Evolutionary conservation across 768 basidiomycete species (phyloP).

Genomic region (Cystofilobasidium ferigula): DNA sequence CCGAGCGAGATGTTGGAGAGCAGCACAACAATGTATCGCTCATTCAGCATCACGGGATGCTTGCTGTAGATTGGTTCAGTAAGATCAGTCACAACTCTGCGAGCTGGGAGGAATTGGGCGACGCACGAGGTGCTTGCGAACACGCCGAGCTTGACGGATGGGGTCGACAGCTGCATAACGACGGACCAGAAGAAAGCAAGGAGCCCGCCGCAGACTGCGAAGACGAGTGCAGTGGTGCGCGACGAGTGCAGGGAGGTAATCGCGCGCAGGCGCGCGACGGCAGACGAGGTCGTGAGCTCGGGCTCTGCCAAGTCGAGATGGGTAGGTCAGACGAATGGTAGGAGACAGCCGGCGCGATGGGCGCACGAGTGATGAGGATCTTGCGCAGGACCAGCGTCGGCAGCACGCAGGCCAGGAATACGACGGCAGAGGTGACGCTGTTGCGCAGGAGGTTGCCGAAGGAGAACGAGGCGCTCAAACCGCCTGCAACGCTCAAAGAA

Average conservation of each 20-base stretch:
- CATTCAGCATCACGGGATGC: conserved; percentile 23
- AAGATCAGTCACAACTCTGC: no score
- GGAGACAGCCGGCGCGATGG: no score
- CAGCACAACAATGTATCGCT: conserved; percentile 17
- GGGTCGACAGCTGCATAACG: neutral
- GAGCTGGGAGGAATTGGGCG: no score
- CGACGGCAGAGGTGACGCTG: conserved; percentile 9
- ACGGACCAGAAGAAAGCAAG: conserved; percentile 17
- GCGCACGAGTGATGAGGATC: conserved; percentile 18
- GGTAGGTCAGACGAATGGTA: neutral
- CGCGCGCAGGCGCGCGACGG: neutral
- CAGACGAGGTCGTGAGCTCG: conserved; percentile 6
- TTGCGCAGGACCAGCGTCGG: conserved; percentile 25
- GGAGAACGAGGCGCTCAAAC: conserved; percentile 9
- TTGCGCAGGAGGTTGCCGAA: conserved; percentile 7
- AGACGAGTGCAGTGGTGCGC: conserved; percentile 17
- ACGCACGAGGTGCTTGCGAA: conserved; percentile 9
- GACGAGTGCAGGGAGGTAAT: neutral
- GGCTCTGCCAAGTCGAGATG: neutral
- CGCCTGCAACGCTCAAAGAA: neutral
- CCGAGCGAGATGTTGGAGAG: conserved; percentile 19
- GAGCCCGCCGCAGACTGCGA: conserved; percentile 8
- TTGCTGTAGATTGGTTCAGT: neutral
- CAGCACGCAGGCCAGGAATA: conserved; percentile 14
- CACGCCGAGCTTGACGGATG: conserved; percentile 18